Percentiles rank a stretch among this genome's conserved stretches.
These are phyloP conservation scores for Calonectria pauciramosa DNA, from an alignment of 2,329 filamentous ascomycete species.

Conservation along the genomic window DNA sequence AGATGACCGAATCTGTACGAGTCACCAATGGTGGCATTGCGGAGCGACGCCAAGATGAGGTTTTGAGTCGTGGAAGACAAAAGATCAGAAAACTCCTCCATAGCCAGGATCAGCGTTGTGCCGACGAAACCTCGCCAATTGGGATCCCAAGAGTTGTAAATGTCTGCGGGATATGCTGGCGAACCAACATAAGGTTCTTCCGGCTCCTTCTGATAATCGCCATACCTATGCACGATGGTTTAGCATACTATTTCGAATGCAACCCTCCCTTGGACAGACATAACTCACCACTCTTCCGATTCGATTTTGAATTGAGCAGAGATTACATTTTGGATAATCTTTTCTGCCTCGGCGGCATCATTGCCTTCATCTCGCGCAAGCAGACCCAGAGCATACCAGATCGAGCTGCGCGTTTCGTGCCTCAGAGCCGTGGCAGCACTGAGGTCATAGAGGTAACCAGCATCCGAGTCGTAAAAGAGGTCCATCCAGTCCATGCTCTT, in stretches of 20 bases:
- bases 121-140: constrained; percentile 76
- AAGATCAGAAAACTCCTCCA: constrained; percentile 70
- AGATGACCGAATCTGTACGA: constrained; percentile 72
- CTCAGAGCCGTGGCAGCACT: constrained; percentile 59
- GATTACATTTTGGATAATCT: constrained; percentile 68
- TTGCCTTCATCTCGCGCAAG: constrained; percentile 66
- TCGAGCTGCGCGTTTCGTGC: constrained; percentile 69
- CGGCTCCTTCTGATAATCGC: constrained; percentile 66
- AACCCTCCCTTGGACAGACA: neutral
- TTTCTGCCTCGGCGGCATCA: constrained; percentile 64
- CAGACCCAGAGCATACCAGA: constrained; percentile 72
- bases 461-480: constrained; percentile 64
- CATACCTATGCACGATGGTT: constrained; percentile 33
- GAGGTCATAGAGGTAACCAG: constrained; percentile 67
- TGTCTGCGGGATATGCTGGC: constrained; percentile 61
- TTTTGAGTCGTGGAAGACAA: constrained; percentile 51
- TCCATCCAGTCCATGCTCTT: constrained; percentile 62
- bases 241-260: too few species aligned
- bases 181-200: constrained; percentile 71
- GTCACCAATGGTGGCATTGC: constrained; percentile 70
- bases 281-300: constrained; percentile 66
- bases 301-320: constrained; percentile 65
- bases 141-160: constrained; percentile 72
- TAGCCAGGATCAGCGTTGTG: constrained; percentile 68
- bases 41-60: constrained; percentile 66